Conservation (phyloP, 2,329 filamentous ascomycete genomes). For the Acarospora socialis region DNA sequence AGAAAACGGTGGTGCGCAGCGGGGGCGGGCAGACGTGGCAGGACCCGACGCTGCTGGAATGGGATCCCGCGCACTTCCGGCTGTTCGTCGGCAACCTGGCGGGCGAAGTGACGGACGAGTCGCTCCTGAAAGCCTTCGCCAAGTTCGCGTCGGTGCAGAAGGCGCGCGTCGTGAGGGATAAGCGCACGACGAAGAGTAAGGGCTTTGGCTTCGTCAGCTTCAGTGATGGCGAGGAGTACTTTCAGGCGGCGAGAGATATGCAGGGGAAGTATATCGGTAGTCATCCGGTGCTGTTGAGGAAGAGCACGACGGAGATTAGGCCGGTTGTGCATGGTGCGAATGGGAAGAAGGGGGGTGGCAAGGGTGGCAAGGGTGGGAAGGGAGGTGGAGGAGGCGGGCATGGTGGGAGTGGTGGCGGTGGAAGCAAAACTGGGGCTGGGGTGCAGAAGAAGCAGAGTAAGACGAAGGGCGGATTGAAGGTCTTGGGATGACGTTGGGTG, state of each 20-base stretch:
- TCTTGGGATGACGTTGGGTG: conserved; percentile 26
- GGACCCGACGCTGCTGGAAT: conserved; percentile 77
- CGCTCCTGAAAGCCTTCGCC: conserved; percentile 82
- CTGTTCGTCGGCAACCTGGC: conserved; percentile 95
- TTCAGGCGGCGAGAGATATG: conserved; percentile 94
- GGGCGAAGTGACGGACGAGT: conserved; percentile 94
- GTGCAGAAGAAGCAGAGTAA: conserved; percentile 28
- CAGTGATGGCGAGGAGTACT: conserved; percentile 88
- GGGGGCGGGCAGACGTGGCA: conserved; percentile 91
- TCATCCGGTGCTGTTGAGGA: conserved; percentile 75
- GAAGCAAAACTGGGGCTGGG: conserved; percentile 24
- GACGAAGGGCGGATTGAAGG: conserved; percentile 22
- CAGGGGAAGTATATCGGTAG: conserved; percentile 98
- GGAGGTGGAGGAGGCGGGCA: conserved; percentile 16
- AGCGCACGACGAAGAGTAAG: conserved; percentile 89
- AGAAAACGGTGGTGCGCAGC: conserved; percentile 75
- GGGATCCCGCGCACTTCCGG: conserved; percentile 88
- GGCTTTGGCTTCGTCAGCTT: conserved; percentile 96
- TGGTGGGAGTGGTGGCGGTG: conserved; percentile 17
- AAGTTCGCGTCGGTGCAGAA: conserved; percentile 82
- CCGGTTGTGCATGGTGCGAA: conserved; percentile 53
- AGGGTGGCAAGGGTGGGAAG: conserved; percentile 28
- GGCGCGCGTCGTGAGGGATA: conserved; percentile 85
- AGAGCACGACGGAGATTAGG: conserved; percentile 85
- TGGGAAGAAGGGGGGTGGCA: conserved; percentile 42